These are phyloP conservation scores for Chaetomium strumarium DNA, from an alignment of 2,329 filamentous ascomycete genomes.

Conservation along the genomic window DNA sequence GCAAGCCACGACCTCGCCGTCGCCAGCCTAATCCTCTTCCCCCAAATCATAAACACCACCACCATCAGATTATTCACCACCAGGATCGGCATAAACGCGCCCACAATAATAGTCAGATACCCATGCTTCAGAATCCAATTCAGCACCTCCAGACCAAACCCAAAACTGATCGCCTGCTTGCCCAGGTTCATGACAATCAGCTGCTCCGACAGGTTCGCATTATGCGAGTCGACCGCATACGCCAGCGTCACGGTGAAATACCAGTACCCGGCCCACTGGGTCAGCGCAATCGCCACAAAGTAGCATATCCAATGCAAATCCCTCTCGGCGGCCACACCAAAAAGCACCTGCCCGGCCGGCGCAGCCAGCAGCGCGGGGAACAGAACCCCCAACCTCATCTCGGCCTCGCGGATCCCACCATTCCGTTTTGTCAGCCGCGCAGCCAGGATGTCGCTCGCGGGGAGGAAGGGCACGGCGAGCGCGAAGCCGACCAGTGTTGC, in stretches of 20 bases:
- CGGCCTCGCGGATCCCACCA: constrained; percentile 42
- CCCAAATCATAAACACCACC: constrained; percentile 45
- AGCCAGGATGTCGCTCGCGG: constrained; percentile 38
- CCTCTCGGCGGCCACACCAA: constrained; percentile 34
- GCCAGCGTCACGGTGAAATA: constrained; percentile 54
- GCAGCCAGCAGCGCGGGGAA: constrained; percentile 35
- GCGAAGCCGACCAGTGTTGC: constrained; percentile 32
- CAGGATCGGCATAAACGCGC: constrained; percentile 44
- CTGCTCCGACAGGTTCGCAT: constrained; percentile 56
- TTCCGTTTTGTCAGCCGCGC: constrained; percentile 39
- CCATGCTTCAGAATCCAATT: constrained; percentile 46
- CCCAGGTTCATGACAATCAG: constrained; percentile 55
- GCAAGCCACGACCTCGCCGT: constrained; percentile 44
- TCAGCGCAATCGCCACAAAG: constrained; percentile 44
- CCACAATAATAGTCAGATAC: constrained; percentile 46
- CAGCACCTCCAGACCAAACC: constrained; percentile 44
- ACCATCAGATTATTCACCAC: constrained; percentile 44
- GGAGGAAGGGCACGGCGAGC: constrained; percentile 40
- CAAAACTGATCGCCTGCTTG: constrained; percentile 51
- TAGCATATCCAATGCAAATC: constrained; percentile 42
- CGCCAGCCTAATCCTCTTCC: constrained; percentile 42
- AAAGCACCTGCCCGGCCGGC: constrained; percentile 39
- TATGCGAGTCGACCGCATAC: constrained; percentile 56
- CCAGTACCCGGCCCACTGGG: constrained; percentile 46
- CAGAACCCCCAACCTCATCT: constrained; percentile 40